Evolutionary conservation across 305 asterid species (phyloP).

Genomic region (Andrographis paniculata): DNA sequence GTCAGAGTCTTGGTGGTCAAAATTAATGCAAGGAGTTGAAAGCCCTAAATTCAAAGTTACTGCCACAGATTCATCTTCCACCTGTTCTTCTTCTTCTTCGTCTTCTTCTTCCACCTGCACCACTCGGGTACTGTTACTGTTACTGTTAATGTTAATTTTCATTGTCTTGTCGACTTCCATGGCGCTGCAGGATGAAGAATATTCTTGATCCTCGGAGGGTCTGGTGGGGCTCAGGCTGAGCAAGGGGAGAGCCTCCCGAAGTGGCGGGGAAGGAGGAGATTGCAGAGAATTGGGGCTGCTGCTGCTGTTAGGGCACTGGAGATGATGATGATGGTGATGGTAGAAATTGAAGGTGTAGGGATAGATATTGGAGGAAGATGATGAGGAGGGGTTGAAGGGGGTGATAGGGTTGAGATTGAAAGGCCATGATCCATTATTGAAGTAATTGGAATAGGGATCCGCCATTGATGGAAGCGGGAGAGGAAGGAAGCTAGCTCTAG

Average conservation of each 20-base stretch:
- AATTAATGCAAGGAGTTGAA: constrained; percentile 21
- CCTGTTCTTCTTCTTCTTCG: constrained; percentile 3
- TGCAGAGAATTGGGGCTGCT: constrained; percentile 2
- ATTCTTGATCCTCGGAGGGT: constrained; percentile 18
- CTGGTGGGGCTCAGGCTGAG: constrained; percentile 53
- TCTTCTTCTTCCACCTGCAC: constrained; percentile 7
- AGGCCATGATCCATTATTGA: constrained; percentile 33
- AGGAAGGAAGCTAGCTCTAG: not conserved
- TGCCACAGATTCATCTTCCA: constrained; percentile 15
- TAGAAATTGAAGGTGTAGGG: constrained; percentile 18
- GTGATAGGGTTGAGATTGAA: constrained; percentile 34
- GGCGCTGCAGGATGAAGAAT: constrained; percentile 13
- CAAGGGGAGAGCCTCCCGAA: constrained; percentile 68
- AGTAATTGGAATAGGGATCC: constrained; percentile 49
- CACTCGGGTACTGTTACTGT: not conserved
- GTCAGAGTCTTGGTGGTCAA: constrained; percentile 24
- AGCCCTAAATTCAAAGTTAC: constrained; percentile 59
- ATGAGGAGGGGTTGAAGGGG: constrained; percentile 23
- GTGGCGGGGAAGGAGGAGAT: constrained; percentile 55
- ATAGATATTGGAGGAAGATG: constrained; percentile 18
- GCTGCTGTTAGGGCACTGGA: not conserved
- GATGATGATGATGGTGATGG: not conserved
- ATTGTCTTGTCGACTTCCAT: constrained; percentile 36
- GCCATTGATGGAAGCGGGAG: constrained; percentile 32
- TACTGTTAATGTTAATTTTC: not conserved